phyloP scores from a whole-genome alignment of 306 rosid species.

The Begonia peltatifolia region DNA sequence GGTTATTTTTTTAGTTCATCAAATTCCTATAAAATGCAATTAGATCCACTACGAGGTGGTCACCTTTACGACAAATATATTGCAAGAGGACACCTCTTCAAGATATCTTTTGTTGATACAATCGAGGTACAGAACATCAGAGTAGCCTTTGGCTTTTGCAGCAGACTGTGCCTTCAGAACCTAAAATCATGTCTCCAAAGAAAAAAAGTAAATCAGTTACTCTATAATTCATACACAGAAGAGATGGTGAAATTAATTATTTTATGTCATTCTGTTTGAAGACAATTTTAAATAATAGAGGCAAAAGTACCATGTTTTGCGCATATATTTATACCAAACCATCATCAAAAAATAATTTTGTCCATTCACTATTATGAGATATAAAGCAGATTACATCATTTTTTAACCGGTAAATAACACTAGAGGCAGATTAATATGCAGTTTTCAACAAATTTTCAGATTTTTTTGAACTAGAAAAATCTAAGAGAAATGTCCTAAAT shows the following conservation, averaged over 20 bases:
- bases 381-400: too few species aligned
- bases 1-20: too few species aligned
- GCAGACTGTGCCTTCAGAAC: conserved; percentile 91
- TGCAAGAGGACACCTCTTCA: conserved; percentile 98
- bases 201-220: too few species aligned
- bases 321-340: not conserved
- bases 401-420: too few species aligned
- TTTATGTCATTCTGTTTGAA: too few species aligned
- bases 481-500: not conserved
- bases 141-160: conserved; percentile 85
- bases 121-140: conserved; percentile 90
- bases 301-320: too few species aligned
- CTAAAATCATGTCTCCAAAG: conserved; percentile 17
- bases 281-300: too few species aligned
- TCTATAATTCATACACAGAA: too few species aligned
- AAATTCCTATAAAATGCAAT: too few species aligned
- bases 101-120: conserved; percentile 79
- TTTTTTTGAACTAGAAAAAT: not conserved
- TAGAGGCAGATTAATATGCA: not conserved
- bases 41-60: not conserved
- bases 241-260: too few species aligned
- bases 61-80: conserved; percentile 97
- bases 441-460: not conserved
- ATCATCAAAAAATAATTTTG: not conserved
- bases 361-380: not conserved